A percentile compares a stretch with the other conserved stretches of the same genome.
phyloP scores from a whole-genome alignment of 306 rosid species.

The Vigna unguiculata region DNA sequence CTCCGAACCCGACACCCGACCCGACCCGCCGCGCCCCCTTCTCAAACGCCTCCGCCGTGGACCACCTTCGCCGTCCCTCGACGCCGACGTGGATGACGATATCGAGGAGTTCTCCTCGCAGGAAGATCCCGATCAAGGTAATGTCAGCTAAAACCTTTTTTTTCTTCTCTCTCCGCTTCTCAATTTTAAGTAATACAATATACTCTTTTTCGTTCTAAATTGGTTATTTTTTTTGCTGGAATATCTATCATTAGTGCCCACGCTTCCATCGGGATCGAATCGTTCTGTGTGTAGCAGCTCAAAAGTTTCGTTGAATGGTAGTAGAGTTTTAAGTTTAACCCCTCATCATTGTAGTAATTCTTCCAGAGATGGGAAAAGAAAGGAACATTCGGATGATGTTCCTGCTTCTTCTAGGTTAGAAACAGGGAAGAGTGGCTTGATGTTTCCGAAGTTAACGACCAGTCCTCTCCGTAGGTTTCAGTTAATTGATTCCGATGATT shows the following conservation, averaged over 20 bases:
- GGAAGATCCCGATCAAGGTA: slow-evolving; percentile 57
- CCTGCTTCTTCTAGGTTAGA: slow-evolving; percentile 54
- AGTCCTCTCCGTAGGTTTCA: slow-evolving; percentile 91
- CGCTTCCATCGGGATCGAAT: slow-evolving; percentile 45
- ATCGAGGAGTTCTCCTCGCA: slow-evolving; percentile 82
- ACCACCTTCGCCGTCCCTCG: slow-evolving; percentile 18
- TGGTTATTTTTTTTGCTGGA: slow-evolving; percentile 7
- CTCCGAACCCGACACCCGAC: slow-evolving; percentile 50
- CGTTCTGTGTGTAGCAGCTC: slow-evolving; percentile 72
- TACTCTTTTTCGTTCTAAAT: slow-evolving; percentile 12
- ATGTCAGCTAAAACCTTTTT: slow-evolving; percentile 40
- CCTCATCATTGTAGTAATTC: slow-evolving; percentile 47
- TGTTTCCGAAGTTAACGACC: slow-evolving; percentile 63
- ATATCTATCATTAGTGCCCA: slow-evolving; percentile 28
- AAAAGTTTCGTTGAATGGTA: slow-evolving; percentile 66
- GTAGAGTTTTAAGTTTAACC: slow-evolving; percentile 47
- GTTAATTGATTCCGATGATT: slow-evolving; percentile 66
- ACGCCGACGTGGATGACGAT: slow-evolving; percentile 39
- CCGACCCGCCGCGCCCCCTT: slow-evolving; percentile 46
- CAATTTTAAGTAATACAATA: neutral
- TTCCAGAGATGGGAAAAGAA: slow-evolving; percentile 50
- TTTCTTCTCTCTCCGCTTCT: neutral
- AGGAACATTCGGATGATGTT: slow-evolving; percentile 47
- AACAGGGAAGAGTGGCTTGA: slow-evolving; percentile 39
- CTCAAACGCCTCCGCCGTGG: slow-evolving; percentile 85